Percentiles rank a stretch among this genome's conserved stretches.
These are phyloP conservation scores for Ophiostoma sp. DNA, from an alignment of 2,329 filamentous ascomycete genomes.

Conservation along the genomic window DNA sequence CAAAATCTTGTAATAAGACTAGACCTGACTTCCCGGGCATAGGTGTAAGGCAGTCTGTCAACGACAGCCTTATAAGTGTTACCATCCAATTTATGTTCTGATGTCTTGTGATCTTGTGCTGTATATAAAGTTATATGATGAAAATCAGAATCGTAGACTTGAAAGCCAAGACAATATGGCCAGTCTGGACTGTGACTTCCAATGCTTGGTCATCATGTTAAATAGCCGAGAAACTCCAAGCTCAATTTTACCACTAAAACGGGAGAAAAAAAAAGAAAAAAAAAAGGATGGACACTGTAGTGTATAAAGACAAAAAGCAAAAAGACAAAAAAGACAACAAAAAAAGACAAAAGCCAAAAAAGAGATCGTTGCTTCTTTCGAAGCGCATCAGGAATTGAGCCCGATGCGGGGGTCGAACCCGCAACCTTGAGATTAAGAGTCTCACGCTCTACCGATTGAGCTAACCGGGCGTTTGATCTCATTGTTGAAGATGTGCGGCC, in stretches of 20 bases:
- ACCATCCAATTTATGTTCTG: too few relatives aligned
- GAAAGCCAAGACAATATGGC: too few relatives aligned
- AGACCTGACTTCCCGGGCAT: background rate
- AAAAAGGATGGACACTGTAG: background rate
- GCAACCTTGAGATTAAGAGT: slow-evolving; percentile 51
- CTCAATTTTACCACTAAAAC: too few relatives aligned
- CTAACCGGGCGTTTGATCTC: slow-evolving; percentile 46
- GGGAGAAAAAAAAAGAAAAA: background rate
- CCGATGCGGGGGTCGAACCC: slow-evolving; percentile 44
- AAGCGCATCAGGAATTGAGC: slow-evolving; percentile 40
- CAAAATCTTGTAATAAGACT: too few relatives aligned
- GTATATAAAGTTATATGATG: too few relatives aligned
- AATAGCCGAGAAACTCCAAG: too few relatives aligned
- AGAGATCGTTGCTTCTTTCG: background rate
- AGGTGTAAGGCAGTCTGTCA: background rate
- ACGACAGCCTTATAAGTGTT: background rate
- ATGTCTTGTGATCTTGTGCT: too few relatives aligned
- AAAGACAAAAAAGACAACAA: background rate
- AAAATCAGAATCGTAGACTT: too few relatives aligned
- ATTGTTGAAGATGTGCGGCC: background rate
- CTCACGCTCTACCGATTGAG: slow-evolving; percentile 70
- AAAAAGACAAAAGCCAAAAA: background rate
- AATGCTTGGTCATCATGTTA: too few relatives aligned
- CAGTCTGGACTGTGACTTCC: too few relatives aligned
- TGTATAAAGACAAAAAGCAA: background rate